A percentile compares a stretch with the other conserved stretches of the same genome.
phyloP scores from a whole-genome alignment of 228 moss, liverwort and hornwort species.

The Sphagnum fallax region DNA sequence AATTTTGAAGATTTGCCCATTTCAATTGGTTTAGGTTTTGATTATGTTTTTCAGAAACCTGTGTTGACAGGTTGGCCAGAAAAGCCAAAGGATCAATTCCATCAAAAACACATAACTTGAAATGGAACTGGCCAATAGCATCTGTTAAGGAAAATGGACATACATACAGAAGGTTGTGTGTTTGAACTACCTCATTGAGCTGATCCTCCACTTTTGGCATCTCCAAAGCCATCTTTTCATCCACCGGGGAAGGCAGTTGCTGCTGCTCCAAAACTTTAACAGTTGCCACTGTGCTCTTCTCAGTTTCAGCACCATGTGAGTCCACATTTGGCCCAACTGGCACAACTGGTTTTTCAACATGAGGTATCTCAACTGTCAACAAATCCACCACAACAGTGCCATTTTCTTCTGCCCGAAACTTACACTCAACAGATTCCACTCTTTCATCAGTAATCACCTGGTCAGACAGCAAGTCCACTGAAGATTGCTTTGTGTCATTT shows the following conservation, averaged over 20 bases:
- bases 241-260: not conserved
- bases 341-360: not conserved
- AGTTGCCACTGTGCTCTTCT: not conserved
- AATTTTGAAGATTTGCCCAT: not conserved
- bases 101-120: not conserved
- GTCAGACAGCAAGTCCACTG: not conserved
- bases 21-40: not conserved
- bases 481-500: not conserved
- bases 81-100: not conserved
- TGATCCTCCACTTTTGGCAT: constrained; percentile 8
- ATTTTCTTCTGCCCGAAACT: not conserved
- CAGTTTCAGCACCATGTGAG: not conserved
- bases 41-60: no score
- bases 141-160: not conserved
- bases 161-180: no score
- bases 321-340: not conserved
- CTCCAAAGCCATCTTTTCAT: not conserved
- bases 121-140: not conserved
- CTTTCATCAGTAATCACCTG: not conserved
- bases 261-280: not conserved
- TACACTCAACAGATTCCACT: not conserved
- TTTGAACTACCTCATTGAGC: constrained; percentile 6
- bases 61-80: not conserved
- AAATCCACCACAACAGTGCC: not conserved
- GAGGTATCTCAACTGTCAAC: not conserved